A percentile compares a stretch with the other conserved stretches of the same genome.
Conservation (phyloP, 2,329 filamentous ascomycete genomes). For the Exophiala calicioides region DNA sequence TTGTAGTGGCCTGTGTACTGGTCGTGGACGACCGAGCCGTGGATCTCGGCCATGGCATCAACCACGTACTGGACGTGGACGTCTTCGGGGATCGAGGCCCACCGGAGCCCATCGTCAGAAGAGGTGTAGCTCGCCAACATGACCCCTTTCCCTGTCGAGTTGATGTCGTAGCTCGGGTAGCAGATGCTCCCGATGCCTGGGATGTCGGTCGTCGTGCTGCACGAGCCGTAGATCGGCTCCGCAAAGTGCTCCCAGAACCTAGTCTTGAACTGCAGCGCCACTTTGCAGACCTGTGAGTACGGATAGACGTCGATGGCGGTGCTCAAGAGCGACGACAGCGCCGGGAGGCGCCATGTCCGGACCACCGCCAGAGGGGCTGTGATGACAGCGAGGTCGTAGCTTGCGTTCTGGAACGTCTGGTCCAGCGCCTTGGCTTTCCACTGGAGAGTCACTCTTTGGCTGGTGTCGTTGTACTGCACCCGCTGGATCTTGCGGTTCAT, state of each 20-base stretch:
- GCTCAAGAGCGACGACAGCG: constrained; percentile 52
- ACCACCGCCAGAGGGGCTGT: constrained; percentile 66
- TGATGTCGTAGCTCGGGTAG: constrained; percentile 68
- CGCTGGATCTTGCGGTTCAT: constrained; percentile 61
- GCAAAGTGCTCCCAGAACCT: constrained; percentile 61
- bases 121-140: constrained; percentile 61
- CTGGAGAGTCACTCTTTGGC: constrained; percentile 58
- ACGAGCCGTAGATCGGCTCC: constrained; percentile 64
- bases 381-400: constrained; percentile 68
- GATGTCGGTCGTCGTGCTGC: constrained; percentile 59
- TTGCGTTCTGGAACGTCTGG: constrained; percentile 47
- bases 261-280: constrained; percentile 68
- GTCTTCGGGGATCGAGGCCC: constrained; percentile 54
- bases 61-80: constrained; percentile 66
- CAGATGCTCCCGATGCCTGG: constrained; percentile 63
- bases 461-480: constrained; percentile 54
- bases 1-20: constrained; percentile 67
- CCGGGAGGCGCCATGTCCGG: constrained; percentile 61
- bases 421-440: constrained; percentile 50
- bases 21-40: constrained; percentile 60
- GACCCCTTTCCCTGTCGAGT: constrained; percentile 62
- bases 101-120: constrained; percentile 42
- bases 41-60: constrained; percentile 67
- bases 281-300: constrained; percentile 55
- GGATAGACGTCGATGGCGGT: constrained; percentile 53